These are phyloP conservation scores for Quercus agrifolia DNA, from an alignment of 306 rosid genomes.

Conservation along the genomic window DNA sequence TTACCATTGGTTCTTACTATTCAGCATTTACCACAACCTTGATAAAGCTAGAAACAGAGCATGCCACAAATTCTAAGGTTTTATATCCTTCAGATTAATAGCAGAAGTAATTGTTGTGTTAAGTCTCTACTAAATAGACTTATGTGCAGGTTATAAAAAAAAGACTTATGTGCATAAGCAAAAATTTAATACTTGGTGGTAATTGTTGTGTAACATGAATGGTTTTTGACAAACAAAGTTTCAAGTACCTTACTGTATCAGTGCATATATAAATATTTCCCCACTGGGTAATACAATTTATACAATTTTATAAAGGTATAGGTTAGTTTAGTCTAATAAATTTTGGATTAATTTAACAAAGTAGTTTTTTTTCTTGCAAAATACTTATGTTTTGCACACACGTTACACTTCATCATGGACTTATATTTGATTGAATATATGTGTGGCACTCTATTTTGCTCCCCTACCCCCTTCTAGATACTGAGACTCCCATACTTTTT, in stretches of 20 bases:
- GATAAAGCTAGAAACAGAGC: neutral
- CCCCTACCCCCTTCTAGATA: neutral
- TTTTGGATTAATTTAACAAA: neutral
- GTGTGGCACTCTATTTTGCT: too few species aligned
- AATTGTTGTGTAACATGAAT: neutral
- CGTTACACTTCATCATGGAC: neutral
- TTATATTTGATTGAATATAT: neutral
- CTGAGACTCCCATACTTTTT: neutral
- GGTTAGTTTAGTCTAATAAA: neutral
- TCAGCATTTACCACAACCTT: neutral
- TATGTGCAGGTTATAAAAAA: neutral
- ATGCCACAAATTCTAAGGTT: neutral
- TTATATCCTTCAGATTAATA: neutral
- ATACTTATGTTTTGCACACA: neutral
- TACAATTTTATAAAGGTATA: neutral
- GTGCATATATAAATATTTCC: neutral
- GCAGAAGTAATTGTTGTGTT: neutral
- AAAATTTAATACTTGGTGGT: neutral
- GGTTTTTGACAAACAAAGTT: neutral
- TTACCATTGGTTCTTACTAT: constrained; percentile 9
- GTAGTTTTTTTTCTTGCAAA: neutral
- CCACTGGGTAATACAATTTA: neutral
- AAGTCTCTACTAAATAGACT: neutral
- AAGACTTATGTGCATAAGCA: neutral
- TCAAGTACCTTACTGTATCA: neutral